A percentile compares a stretch with the other conserved stretches of the same genome.
phyloP scores from a whole-genome alignment of 2,329 filamentous ascomycete genomes.

The Neospermospora avenae region DNA sequence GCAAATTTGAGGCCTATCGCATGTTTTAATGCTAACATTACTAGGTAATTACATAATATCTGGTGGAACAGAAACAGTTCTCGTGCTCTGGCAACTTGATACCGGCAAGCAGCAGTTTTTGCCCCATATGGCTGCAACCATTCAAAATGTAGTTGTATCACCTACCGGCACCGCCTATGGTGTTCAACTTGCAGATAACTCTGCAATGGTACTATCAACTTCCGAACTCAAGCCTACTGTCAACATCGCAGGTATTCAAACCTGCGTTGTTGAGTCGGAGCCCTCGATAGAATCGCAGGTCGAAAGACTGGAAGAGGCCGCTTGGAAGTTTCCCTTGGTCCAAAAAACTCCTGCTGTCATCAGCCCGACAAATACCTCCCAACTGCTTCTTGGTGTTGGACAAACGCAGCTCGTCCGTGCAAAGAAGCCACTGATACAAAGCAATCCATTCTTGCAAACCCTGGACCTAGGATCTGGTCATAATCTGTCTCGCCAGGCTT shows the following conservation, averaged over 20 bases:
- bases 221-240: constrained; percentile 81
- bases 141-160: constrained; percentile 83
- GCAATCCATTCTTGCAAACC: constrained; percentile 70
- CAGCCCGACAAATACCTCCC: constrained; percentile 59
- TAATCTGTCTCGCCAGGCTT: constrained; percentile 79
- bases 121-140: constrained; percentile 83
- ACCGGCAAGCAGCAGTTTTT: constrained; percentile 79
- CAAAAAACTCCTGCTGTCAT: constrained; percentile 55
- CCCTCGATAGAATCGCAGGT: constrained; percentile 52
- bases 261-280: constrained; percentile 48
- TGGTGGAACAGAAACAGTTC: constrained; percentile 82
- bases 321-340: constrained; percentile 28
- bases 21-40: constrained; percentile 37
- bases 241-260: constrained; percentile 81
- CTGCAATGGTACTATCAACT: constrained; percentile 84
- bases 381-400: constrained; percentile 66
- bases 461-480: constrained; percentile 79
- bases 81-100: constrained; percentile 91
- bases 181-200: constrained; percentile 87
- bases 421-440: constrained; percentile 47
- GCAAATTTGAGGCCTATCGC: too few species aligned
- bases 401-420: constrained; percentile 55
- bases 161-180: constrained; percentile 76
- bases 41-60: constrained; percentile 90
- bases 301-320: constrained; percentile 41